phyloP scores from a whole-genome alignment of 768 basidiomycete species.

The Boletus pseudo-olivaceus region DNA sequence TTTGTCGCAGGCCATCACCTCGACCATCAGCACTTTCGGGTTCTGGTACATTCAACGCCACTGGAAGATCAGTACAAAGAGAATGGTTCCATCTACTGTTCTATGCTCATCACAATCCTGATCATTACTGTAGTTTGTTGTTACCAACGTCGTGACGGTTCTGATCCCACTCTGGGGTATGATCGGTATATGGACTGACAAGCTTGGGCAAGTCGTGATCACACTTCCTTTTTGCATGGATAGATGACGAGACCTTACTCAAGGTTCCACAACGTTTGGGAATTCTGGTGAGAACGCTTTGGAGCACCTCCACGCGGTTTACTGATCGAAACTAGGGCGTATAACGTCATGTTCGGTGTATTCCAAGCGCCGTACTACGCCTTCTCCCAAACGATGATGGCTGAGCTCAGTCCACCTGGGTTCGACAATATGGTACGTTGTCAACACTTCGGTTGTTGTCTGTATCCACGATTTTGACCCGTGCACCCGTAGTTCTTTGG shows the following conservation, averaged over 20 bases:
- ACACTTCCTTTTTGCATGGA: not conserved
- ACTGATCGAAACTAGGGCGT: constrained; percentile 47
- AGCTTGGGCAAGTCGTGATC: constrained; percentile 52
- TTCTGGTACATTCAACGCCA: constrained; percentile 84
- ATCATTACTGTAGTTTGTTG: constrained; percentile 51
- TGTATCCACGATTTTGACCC: not conserved
- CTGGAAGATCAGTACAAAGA: constrained; percentile 78
- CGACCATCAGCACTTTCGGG: constrained; percentile 64
- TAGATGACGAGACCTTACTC: not conserved
- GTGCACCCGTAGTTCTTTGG: constrained; percentile 65
- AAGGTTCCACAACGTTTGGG: constrained; percentile 79
- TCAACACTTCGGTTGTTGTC: not conserved
- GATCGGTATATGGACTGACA: constrained; percentile 79
- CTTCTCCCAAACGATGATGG: constrained; percentile 85
- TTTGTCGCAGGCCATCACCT: constrained; percentile 70
- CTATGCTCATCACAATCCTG: not conserved
- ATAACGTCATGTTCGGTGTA: constrained; percentile 75
- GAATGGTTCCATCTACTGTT: constrained; percentile 48
- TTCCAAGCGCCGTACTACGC: constrained; percentile 90
- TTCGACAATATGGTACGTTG: constrained; percentile 71
- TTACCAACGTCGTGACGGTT: constrained; percentile 73
- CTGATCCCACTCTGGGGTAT: constrained; percentile 84
- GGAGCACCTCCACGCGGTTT: not conserved
- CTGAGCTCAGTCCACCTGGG: constrained; percentile 81
- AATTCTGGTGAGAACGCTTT: constrained; percentile 63